phyloP scores from a whole-genome alignment of 208 protist genomes.

The Leishmania aethiopica region DNA sequence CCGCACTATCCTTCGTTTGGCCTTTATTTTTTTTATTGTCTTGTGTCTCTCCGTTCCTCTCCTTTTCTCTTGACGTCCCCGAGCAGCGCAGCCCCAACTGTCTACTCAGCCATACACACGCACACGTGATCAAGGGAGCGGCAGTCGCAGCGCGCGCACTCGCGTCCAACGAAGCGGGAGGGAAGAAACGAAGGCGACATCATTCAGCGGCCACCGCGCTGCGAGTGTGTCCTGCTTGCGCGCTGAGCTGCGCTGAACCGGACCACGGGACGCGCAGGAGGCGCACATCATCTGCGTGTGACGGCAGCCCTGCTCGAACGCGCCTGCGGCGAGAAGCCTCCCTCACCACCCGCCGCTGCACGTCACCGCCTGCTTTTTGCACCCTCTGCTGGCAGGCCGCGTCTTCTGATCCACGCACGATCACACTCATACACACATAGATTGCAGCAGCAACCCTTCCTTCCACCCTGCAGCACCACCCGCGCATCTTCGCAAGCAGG shows the following conservation, averaged over 20 bases:
- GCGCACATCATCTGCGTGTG: not conserved
- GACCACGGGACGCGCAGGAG: not conserved
- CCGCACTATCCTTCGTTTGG: not conserved
- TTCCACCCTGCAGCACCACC: not conserved
- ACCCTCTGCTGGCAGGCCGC: not conserved
- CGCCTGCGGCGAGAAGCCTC: not conserved
- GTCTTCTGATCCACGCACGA: not conserved
- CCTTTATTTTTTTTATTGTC: not conserved
- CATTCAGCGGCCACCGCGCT: not conserved
- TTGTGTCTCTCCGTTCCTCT: not conserved
- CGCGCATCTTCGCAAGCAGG: not conserved
- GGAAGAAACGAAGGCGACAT: not conserved
- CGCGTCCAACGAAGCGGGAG: not conserved
- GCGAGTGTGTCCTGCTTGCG: not conserved
- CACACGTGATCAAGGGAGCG: not conserved
- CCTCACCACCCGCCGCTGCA: not conserved
- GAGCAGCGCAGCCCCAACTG: too few species aligned
- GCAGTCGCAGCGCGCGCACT: not conserved
- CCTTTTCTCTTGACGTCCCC: not conserved
- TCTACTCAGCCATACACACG: not conserved
- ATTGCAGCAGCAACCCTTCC: not conserved
- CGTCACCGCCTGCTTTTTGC: not conserved
- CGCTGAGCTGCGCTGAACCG: not conserved
- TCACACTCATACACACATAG: conserved; percentile 10
- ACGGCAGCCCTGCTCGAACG: not conserved